phyloP scores from a whole-genome alignment of 2,329 filamentous ascomycete species.

The Didymella pomorum region DNA sequence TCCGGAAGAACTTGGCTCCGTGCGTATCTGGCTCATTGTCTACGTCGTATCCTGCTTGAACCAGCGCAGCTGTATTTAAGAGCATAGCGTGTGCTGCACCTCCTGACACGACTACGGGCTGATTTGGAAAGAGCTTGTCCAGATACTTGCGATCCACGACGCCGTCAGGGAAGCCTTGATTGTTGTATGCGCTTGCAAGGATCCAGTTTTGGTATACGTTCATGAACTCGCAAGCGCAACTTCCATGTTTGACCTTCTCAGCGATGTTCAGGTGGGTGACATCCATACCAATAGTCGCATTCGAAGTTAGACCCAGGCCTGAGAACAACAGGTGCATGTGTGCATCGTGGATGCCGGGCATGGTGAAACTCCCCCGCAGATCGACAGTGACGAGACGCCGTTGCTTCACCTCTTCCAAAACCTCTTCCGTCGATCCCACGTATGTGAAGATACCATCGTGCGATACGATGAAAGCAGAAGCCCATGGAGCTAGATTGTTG shows the following conservation, averaged over 20 bases:
- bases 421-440: constrained; percentile 36
- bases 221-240: constrained; percentile 39
- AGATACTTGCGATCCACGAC: constrained; percentile 34
- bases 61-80: constrained; percentile 19
- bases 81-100: constrained; percentile 40
- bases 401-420: constrained; percentile 26
- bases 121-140: constrained; percentile 36
- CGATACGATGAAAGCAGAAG: constrained; percentile 44
- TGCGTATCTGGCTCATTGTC: constrained; percentile 30
- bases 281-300: constrained; percentile 38
- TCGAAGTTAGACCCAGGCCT: constrained; percentile 37
- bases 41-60: constrained; percentile 35
- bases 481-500: constrained; percentile 25
- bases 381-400: constrained; percentile 33
- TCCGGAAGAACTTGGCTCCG: constrained; percentile 34
- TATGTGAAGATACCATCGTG: constrained; percentile 34
- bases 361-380: constrained; percentile 41
- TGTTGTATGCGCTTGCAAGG: constrained; percentile 27
- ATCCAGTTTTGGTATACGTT: constrained; percentile 37
- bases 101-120: constrained; percentile 41
- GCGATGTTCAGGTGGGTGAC: constrained; percentile 32
- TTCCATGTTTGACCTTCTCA: constrained; percentile 33
- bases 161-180: constrained; percentile 26
- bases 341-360: constrained; percentile 52
- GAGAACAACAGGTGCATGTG: constrained; percentile 46